Base-by-base conservation (phyloP, 1,284 basidiomycete genomes). In the Melanopsichium pennsylvanicum region DNA sequence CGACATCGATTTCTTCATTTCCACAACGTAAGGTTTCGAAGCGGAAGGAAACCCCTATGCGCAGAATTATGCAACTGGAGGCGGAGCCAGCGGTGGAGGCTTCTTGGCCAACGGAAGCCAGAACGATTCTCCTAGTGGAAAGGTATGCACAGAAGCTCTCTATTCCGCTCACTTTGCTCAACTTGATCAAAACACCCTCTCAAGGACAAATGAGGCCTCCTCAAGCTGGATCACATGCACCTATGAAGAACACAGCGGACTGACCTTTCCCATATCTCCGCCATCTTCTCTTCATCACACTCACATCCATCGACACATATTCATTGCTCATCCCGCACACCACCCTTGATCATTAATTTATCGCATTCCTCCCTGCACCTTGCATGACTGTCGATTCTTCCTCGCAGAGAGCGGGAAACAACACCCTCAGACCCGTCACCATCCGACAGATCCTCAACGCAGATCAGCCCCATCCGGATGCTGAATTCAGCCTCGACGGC, bases 401-500 rank as follows among this genome's bases (percentile, higher is more conserved):
- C 31, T 16, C 32, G 29, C 51, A 69, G 70, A 47, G 60, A 23
- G 47, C 66, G 34, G 69, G 68, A 44, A 75, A 76, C 50, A 75
- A 80, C 52, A 71, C 72, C 11, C 81, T 97, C 22, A 87, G 93
- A 38, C 92, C 95, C 5, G 86, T 96, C 38, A 95, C 91, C 4
- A 86, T 93, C 71, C 86, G 88, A 48, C 93, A 96, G 81, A 85
- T 97, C 41, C 75, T 85, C 40, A 86, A 87, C 66, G 91, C 93
- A 2, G 85, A 84, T 27, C 93, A 96, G 83, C 85, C 88, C 6
- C 91, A 96, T 78, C 85, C 89, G 0, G 94, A 97, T 70, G 89
- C 92, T 2, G 91, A 94, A 46, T 94, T 93, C 86, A 85, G 85
- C 49, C 86, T 97, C 40, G 92, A 94, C 66, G 88, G 88, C 18